Percentiles rank a stretch among this genome's conserved stretches.
phyloP scores from a whole-genome alignment of 1,284 basidiomycete genomes.

The Fomitiporia mediterranea region DNA sequence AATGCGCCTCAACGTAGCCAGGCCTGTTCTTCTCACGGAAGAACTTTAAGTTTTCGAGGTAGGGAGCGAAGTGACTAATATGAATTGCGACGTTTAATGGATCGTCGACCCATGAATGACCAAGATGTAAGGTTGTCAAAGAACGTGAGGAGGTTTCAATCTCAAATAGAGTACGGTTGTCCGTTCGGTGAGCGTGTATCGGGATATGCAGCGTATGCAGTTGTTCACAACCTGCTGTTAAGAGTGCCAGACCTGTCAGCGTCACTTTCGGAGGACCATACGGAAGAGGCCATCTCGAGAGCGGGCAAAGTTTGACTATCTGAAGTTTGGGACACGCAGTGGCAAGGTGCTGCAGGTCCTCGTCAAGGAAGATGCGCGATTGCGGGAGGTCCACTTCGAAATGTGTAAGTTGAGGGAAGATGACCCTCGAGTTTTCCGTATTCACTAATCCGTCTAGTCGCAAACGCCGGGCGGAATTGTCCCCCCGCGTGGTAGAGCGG shows the following conservation, averaged over 20 bases:
- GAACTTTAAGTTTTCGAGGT: constrained; percentile 61
- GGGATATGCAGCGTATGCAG: constrained; percentile 62
- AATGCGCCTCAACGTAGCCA: constrained; percentile 58
- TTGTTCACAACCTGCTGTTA: constrained; percentile 52
- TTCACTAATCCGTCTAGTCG: constrained; percentile 51
- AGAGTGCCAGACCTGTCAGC: constrained; percentile 53
- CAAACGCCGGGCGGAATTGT: constrained; percentile 43
- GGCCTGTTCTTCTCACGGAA: constrained; percentile 71
- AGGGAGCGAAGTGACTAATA: constrained; percentile 69
- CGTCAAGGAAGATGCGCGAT: constrained; percentile 56
- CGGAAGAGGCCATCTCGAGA: constrained; percentile 54
- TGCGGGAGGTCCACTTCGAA: constrained; percentile 74
- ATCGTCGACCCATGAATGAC: constrained; percentile 67
- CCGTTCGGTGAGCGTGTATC: constrained; percentile 48
- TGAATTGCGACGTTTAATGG: constrained; percentile 62
- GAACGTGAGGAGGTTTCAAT: constrained; percentile 53
- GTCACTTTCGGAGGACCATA: constrained; percentile 50
- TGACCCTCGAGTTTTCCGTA: constrained; percentile 22
- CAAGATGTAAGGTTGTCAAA: constrained; percentile 61
- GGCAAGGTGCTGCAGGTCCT: constrained; percentile 54
- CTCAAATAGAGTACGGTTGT: constrained; percentile 41
- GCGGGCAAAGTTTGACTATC: constrained; percentile 57
- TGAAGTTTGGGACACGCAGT: constrained; percentile 62
- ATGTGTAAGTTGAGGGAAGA: constrained; percentile 47
- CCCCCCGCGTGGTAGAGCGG: constrained; percentile 58